Conservation (phyloP, 2,329 filamentous ascomycete species). For the Alternaria arborescens region DNA sequence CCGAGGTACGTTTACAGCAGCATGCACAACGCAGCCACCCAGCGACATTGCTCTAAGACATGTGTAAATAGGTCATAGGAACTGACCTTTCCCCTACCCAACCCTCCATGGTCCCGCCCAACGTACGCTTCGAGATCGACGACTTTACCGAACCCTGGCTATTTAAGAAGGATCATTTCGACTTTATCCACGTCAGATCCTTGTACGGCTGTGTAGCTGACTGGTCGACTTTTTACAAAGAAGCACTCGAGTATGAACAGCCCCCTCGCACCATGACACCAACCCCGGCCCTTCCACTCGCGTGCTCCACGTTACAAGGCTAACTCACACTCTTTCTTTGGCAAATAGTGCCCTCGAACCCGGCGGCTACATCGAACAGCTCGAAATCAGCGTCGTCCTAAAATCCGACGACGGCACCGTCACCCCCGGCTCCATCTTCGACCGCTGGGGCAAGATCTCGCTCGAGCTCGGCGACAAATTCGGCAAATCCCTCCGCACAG, state of each 20-base stretch:
- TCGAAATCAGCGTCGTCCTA: constrained; percentile 34
- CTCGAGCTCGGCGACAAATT: constrained; percentile 42
- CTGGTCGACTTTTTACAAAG: constrained; percentile 33
- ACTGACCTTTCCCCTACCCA: constrained; percentile 54
- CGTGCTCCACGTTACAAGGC: neutral
- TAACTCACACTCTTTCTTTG: neutral
- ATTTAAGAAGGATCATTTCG: constrained; percentile 33
- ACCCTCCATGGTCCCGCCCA: constrained; percentile 45
- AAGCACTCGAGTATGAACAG: constrained; percentile 28
- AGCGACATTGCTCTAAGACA: constrained; percentile 20
- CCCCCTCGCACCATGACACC: neutral
- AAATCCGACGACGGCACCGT: constrained; percentile 42
- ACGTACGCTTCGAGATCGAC: constrained; percentile 45
- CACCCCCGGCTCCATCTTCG: constrained; percentile 27
- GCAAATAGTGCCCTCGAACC: constrained; percentile 31
- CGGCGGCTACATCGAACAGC: constrained; percentile 38
- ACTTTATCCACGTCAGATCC: constrained; percentile 32
- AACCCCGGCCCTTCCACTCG: neutral
- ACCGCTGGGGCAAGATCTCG: constrained; percentile 37
- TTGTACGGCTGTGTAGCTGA: constrained; percentile 32
- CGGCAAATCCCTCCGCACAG: constrained; percentile 50
- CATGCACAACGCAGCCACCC: neutral
- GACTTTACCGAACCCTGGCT: constrained; percentile 45
- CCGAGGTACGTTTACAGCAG: constrained; percentile 28
- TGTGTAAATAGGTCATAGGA: constrained; percentile 35